Evolutionary conservation across 1,139 yeast genomes (phyloP), one percentile per base, ranked within the genome.

Genomic region (Eremothecium sinecaudum): DNA sequence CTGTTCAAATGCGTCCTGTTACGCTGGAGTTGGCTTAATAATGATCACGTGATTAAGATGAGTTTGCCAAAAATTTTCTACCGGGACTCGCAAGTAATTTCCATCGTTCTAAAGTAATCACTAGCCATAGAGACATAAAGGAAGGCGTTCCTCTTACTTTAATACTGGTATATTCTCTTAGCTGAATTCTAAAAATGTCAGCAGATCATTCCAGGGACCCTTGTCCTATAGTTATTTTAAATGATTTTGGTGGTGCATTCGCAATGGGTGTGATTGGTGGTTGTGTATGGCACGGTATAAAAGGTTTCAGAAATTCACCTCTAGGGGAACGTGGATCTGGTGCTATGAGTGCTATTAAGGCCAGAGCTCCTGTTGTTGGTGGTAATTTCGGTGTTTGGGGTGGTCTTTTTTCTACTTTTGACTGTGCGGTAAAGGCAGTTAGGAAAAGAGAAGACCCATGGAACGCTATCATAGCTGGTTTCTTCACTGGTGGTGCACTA

Each of bases 341-440:
- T 35, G 83, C 95, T 17, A 58, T 90, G 42, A 69, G 84, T 24
- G 97, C 97, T 35, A 79, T 90, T 50, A 84, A 86, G 59, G 84
- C 95, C 39, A 74, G 98, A 62, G 98, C 96, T 2, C 99, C 99
- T 27, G 95, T 90, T 33, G 87, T 90, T 38, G 99, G 98, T 45
- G 99, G 99, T 54, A 90, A 90, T 63, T 90, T 90, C 56, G 98
- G 98, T 63, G 95, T 84, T 27, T 90, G 99, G 99, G 99, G 98
- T 68, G 99, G 99, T 40, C 67, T 90, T 50, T 90, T 92, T 59
- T 83, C 95, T 24, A 80, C 94, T 5, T 92, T 79, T 59, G 98
- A 90, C 63, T 90, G 99, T 69, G 73, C 90, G 18, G 94, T 90
- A 34, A 90, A 90, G 63, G 94, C 92, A 2, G 75, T 90, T 25